Conservation (phyloP, 1,284 basidiomycete species). For the Phellopilus nigrolimitatus region DNA sequence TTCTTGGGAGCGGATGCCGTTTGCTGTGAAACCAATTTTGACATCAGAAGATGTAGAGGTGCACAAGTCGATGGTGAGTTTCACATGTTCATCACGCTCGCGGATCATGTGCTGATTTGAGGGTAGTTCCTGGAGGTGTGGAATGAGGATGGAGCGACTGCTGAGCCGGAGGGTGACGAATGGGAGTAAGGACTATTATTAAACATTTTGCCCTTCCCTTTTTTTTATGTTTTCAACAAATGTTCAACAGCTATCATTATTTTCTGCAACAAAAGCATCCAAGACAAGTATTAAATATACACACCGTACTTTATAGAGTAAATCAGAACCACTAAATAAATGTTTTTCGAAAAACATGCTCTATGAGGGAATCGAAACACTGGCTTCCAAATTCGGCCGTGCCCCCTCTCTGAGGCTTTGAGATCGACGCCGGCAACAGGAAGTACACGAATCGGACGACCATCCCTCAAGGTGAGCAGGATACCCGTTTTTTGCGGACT, state of each 20-base stretch:
- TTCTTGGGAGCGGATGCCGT: slow-evolving; percentile 68
- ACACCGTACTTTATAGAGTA: too few species aligned
- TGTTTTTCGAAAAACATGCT: too few species aligned
- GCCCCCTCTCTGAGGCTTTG: too few species aligned
- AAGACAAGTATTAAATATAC: too few species aligned
- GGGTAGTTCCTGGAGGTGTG: slow-evolving; percentile 77
- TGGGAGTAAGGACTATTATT: slow-evolving; percentile 11
- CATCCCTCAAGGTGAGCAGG: slow-evolving; percentile 14
- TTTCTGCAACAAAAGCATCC: too few species aligned
- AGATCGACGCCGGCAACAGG: too few species aligned
- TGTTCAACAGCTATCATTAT: neutral
- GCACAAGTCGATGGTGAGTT: slow-evolving; percentile 56
- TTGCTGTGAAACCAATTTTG: slow-evolving; percentile 52
- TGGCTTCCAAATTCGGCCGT: neutral
- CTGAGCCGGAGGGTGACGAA: slow-evolving; percentile 56
- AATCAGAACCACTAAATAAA: too few species aligned
- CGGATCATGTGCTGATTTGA: neutral
- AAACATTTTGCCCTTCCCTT: neutral
- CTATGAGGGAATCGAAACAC: too few species aligned
- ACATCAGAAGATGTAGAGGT: slow-evolving; percentile 50
- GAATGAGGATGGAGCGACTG: slow-evolving; percentile 74
- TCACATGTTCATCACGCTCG: neutral
- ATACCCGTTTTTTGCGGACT: too few species aligned
- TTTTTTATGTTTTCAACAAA: neutral
- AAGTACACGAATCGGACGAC: neutral